These are phyloP conservation scores for Sarcomyxa edulis DNA, from an alignment of 768 basidiomycete genomes.

Conservation along the genomic window DNA sequence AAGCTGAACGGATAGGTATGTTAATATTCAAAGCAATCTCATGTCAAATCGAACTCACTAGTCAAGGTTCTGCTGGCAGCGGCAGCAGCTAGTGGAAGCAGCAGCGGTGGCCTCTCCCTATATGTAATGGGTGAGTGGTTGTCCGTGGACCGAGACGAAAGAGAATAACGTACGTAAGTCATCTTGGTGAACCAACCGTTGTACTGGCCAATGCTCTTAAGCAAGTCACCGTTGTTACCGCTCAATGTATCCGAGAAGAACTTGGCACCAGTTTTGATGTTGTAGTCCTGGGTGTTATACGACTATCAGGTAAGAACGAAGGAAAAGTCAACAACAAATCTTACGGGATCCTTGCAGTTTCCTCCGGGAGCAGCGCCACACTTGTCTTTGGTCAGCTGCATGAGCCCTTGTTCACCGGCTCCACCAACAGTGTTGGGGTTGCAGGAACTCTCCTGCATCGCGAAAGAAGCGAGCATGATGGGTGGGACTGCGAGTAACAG, in stretches of 20 bases:
- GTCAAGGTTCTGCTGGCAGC: slow-evolving; percentile 81
- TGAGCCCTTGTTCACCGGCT: slow-evolving; percentile 79
- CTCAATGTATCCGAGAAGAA: slow-evolving; percentile 53
- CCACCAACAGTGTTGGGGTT: slow-evolving; percentile 62
- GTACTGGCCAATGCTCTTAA: slow-evolving; percentile 63
- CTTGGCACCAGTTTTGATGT: slow-evolving; percentile 60
- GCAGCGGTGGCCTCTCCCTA: slow-evolving; percentile 57
- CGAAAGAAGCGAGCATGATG: slow-evolving; percentile 79
- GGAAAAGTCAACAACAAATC: slow-evolving; percentile 16
- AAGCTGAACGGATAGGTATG: slow-evolving; percentile 33
- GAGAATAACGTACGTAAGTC: slow-evolving; percentile 48
- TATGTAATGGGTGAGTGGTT: slow-evolving; percentile 4
- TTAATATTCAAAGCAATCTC: neutral
- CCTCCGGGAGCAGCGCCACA: slow-evolving; percentile 52
- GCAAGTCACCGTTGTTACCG: slow-evolving; percentile 44
- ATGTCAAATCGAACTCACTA: slow-evolving; percentile 60
- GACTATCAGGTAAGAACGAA: neutral
- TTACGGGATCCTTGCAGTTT: slow-evolving; percentile 42
- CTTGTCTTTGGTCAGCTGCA: slow-evolving; percentile 82
- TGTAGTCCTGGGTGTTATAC: slow-evolving; percentile 47
- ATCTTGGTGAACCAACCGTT: slow-evolving; percentile 65
- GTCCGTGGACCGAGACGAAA: neutral
- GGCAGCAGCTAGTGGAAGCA: slow-evolving; percentile 47
- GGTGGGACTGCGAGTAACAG: slow-evolving; percentile 41
- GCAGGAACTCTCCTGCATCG: slow-evolving; percentile 83